Evolutionary conservation across 306 rosid species (phyloP), one percentile per base, ranked within the genome.

Genomic region (Trifolium subterraneum): DNA sequence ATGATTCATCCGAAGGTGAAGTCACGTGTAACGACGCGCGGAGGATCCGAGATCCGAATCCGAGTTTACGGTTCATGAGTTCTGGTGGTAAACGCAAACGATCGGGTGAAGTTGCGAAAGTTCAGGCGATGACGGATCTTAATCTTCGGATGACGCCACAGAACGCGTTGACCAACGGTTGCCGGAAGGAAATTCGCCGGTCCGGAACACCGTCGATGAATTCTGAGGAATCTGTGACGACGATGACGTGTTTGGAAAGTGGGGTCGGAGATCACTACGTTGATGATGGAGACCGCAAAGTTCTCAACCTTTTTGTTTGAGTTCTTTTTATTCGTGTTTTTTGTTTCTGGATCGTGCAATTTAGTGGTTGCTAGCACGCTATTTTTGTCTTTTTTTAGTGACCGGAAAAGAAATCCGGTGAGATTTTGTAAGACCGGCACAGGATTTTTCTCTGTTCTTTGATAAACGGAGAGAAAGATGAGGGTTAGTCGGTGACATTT

Each of bases 201-300:
- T 84, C 89, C 45, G 92, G 85, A 0, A 81, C 95, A 35, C 97
- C 97, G 74, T 94, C 97, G 15, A 88, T 91, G 94, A 91, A 88
- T 68, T 94, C 98, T 0, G 98, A 88, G 68, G 98, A 91, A 70
- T 94, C 98, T 1, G 97, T 67, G 51, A 87, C 92, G 18, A 93
- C 92, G 36, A 80, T 87, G 42, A 76, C 77, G 65, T 87, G 96
- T 74, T 85, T 88, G 78, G 97, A 90, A 1, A 79, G 85, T 64
- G 81, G 87, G 45, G 19, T 78, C 7, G 83, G 79, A 11, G 92
- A 84, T 72, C 81, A 74, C 8, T 74, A 69, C 11, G 64, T 41
- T 54, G 45, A 45, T 29, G 85, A 74, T 65, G 84, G 78, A 16
- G 85, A 86, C 16, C 78, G 84, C 76, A 91, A 87, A 77, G 89